A percentile compares a stretch with the other conserved stretches of the same genome.
Evolutionary conservation across 345 rosid species (phyloP).

Genomic region (Brassica cretica): DNA sequence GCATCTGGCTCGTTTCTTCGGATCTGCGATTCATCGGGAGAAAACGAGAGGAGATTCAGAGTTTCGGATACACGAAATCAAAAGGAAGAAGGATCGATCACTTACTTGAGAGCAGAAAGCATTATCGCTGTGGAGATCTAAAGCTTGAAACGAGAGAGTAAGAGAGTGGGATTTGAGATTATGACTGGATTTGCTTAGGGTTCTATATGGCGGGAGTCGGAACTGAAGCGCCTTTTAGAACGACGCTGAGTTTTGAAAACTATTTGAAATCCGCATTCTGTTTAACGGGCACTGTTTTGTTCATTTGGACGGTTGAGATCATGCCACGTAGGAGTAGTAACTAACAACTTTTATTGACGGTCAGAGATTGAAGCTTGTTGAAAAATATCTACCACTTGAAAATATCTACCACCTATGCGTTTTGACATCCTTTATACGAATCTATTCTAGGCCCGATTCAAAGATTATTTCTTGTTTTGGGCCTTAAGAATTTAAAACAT

Average conservation of each 20-base stretch:
- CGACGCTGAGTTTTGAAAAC: not conserved
- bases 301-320: not conserved
- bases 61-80: not conserved
- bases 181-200: not conserved
- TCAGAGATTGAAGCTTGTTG: not conserved
- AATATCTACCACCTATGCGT: not conserved
- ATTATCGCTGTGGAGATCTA: slow-evolving; percentile 37
- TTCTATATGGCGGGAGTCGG: slow-evolving; percentile 54
- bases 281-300: not conserved
- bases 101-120: slow-evolving; percentile 78
- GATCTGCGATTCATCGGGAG: slow-evolving; percentile 47
- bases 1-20: slow-evolving; percentile 59
- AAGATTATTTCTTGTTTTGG: not conserved
- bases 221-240: slow-evolving; percentile 3
- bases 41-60: slow-evolving; percentile 5
- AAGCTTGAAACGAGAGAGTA: slow-evolving; percentile 18
- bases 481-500: not conserved
- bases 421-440: not conserved
- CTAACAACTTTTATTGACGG: slow-evolving; percentile 10
- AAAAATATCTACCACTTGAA: not conserved
- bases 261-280: slow-evolving; percentile 28
- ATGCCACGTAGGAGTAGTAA: not conserved
- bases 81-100: slow-evolving; percentile 2
- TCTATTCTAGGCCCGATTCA: not conserved
- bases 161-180: slow-evolving; percentile 17